Percentiles rank a stretch among this genome's conserved stretches.
phyloP scores from a whole-genome alignment of 768 basidiomycete genomes.

The Rhizopogon salebrosus region DNA sequence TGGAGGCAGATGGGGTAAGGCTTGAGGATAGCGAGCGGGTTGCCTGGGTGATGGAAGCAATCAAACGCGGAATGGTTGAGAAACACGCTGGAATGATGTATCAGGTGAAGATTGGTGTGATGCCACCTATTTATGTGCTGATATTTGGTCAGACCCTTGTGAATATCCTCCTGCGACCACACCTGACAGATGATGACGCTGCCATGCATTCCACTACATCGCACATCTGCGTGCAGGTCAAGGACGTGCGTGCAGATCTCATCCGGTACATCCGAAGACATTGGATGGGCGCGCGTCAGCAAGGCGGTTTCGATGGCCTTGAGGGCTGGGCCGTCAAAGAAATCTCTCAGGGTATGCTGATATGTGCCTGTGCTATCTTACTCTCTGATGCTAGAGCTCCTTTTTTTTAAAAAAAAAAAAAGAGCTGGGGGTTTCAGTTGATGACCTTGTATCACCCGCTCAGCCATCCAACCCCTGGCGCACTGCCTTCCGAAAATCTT shows the following conservation, averaged over 20 bases:
- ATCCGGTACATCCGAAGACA: slow-evolving; percentile 68
- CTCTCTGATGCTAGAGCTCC: not conserved
- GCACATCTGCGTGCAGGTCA: slow-evolving; percentile 64
- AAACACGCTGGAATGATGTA: slow-evolving; percentile 66
- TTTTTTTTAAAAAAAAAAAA: slow-evolving; percentile 46
- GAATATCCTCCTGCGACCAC: slow-evolving; percentile 66
- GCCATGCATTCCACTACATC: slow-evolving; percentile 70
- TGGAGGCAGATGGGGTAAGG: slow-evolving; percentile 66
- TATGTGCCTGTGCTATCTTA: not conserved
- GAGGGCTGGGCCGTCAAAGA: slow-evolving; percentile 88
- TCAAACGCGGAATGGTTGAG: slow-evolving; percentile 59
- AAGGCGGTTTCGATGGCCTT: slow-evolving; percentile 74
- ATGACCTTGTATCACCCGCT: slow-evolving; percentile 45
- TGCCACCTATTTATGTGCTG: not conserved
- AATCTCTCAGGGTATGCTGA: slow-evolving; percentile 39
- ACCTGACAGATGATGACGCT: slow-evolving; percentile 49
- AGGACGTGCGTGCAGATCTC: slow-evolving; percentile 48
- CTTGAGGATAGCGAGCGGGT: slow-evolving; percentile 80
- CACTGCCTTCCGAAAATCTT: no score
- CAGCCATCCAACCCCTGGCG: no score
- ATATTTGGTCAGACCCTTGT: slow-evolving; percentile 54
- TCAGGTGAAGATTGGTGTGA: slow-evolving; percentile 46
- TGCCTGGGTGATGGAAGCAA: slow-evolving; percentile 65
- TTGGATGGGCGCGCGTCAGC: slow-evolving; percentile 70
- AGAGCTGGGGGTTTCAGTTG: slow-evolving; percentile 74